Conservation (phyloP, 164 flowering plant species). For the Annona cherimola region DNA sequence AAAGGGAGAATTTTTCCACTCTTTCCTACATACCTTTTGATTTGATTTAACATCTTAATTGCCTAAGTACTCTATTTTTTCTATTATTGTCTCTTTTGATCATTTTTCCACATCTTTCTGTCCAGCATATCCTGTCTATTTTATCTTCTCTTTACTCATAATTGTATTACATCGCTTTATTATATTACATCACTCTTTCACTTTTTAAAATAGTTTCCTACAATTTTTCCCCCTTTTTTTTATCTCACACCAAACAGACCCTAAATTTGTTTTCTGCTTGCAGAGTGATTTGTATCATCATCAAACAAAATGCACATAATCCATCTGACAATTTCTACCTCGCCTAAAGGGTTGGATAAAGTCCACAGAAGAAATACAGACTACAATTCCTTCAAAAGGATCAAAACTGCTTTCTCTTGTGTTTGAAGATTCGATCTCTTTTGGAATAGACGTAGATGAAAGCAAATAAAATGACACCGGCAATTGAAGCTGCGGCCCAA, state of each 20-base stretch:
- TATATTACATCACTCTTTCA: too few relatives aligned
- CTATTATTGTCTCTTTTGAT: too few relatives aligned
- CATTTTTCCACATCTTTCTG: too few relatives aligned
- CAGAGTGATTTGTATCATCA: background rate
- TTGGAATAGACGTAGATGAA: slow-evolving; percentile 49
- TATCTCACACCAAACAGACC: background rate
- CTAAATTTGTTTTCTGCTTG: background rate
- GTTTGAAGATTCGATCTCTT: slow-evolving; percentile 66
- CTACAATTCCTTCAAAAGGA: slow-evolving; percentile 10
- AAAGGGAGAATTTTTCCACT: too few relatives aligned
- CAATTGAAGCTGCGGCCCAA: slow-evolving; percentile 54
- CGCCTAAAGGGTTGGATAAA: slow-evolving; percentile 19
- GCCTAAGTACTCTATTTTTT: too few relatives aligned
- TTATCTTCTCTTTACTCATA: too few relatives aligned
- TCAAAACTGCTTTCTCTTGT: slow-evolving; percentile 89
- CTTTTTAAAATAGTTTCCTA: too few relatives aligned
- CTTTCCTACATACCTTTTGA: too few relatives aligned
- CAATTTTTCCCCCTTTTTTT: too few relatives aligned
- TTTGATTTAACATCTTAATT: too few relatives aligned
- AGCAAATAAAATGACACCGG: slow-evolving; percentile 36
- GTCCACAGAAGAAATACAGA: slow-evolving; percentile 26
- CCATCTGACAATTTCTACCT: slow-evolving; percentile 9
- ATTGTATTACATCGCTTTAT: too few relatives aligned
- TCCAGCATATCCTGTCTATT: too few relatives aligned
- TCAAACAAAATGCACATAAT: slow-evolving; percentile 7